Conservation (phyloP, 495 filamentous ascomycete species). For the Echria macrotheca region DNA sequence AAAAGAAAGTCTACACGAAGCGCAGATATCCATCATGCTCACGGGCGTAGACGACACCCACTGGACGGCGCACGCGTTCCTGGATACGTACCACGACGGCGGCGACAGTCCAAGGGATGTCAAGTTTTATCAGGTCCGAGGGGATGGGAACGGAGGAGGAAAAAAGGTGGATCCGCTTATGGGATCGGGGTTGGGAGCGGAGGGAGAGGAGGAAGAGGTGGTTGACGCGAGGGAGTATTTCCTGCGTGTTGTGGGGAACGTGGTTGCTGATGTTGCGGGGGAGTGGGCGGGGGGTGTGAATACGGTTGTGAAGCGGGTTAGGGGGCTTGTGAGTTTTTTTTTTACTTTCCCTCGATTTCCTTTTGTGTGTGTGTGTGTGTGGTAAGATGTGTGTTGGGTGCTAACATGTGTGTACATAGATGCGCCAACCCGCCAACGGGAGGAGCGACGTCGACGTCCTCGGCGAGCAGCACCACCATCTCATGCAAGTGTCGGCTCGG, state of each 20-base stretch:
- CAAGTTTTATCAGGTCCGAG: background rate
- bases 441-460: background rate
- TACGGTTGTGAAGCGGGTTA: constrained; percentile 7
- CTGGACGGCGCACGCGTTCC: constrained; percentile 18
- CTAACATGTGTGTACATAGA: too few relatives aligned
- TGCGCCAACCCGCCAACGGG: too few relatives aligned
- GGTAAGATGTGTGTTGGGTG: too few relatives aligned
- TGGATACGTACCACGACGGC: constrained; percentile 21
- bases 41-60: constrained; percentile 12
- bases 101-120: constrained; percentile 13
- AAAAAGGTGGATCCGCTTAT: constrained; percentile 2
- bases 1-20: constrained; percentile 7
- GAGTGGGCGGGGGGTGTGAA: constrained; percentile 22
- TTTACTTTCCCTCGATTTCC: background rate
- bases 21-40: constrained; percentile 17
- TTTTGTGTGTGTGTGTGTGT: too few relatives aligned
- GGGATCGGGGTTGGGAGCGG: constrained; percentile 1
- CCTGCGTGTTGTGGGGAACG: constrained; percentile 9
- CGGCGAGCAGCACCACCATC: background rate
- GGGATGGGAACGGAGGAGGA: too few relatives aligned
- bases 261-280: constrained; percentile 4
- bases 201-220: background rate
- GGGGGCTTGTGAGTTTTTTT: constrained; percentile 4
- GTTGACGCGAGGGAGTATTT: constrained; percentile 16
- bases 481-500: background rate